Evolutionary conservation across 805 yeast genomes (phyloP).

Genomic region (Yarrowia sp.): DNA sequence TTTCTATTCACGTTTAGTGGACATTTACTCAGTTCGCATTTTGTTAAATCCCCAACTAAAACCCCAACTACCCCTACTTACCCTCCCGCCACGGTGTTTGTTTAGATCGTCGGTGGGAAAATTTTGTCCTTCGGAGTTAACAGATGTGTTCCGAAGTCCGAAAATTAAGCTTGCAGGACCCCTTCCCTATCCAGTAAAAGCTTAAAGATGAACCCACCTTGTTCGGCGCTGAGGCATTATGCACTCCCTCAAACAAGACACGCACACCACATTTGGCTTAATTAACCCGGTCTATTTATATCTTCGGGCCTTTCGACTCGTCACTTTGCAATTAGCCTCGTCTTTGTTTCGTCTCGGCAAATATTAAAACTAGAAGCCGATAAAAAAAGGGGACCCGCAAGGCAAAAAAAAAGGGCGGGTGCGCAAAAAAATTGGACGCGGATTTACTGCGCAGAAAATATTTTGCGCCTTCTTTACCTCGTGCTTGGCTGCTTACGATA

Average conservation of each 20-base stretch:
- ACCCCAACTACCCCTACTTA: neutral
- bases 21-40: too few species aligned
- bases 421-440: neutral
- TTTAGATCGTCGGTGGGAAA: conserved; percentile 18
- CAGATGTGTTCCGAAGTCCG: neutral
- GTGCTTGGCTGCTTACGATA: conserved; percentile 12
- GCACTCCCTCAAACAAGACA: neutral
- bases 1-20: too few species aligned
- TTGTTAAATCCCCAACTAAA: neutral
- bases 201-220: neutral
- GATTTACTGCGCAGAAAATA: neutral
- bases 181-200: neutral
- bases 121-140: neutral
- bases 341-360: too few species aligned
- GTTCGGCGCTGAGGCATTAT: neutral
- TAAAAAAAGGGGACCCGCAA: too few species aligned
- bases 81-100: conserved; percentile 1
- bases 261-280: neutral
- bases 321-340: too few species aligned
- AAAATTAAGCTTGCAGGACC: conserved; percentile 1
- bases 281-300: neutral
- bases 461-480: neutral
- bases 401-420: too few species aligned
- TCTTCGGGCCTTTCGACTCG: too few species aligned
- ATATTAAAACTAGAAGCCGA: too few species aligned